Percentiles rank a stretch among this genome's conserved stretches.
Conservation (phyloP, 176 grass and related monocot genomes). For the Avena eriantha region DNA sequence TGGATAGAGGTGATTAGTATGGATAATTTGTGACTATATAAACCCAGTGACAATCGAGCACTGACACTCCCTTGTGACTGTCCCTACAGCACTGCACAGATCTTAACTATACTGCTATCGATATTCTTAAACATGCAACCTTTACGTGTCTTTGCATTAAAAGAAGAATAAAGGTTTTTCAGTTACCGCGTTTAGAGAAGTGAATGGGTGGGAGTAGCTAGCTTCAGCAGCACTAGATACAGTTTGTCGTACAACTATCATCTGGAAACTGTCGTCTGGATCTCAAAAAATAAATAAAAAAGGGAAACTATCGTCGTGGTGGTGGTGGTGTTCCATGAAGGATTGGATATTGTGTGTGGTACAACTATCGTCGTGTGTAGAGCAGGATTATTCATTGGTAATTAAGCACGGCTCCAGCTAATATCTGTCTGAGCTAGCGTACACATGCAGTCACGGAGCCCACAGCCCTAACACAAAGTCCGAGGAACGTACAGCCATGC, state of each 20-base stretch:
- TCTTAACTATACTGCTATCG: background rate
- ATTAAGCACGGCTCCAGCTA: background rate
- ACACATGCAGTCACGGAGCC: background rate
- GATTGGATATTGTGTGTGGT: too few species aligned
- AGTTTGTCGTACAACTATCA: too few species aligned
- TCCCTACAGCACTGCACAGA: background rate
- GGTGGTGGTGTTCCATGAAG: too few species aligned
- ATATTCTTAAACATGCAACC: background rate
- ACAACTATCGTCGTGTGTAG: too few species aligned
- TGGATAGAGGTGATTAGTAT: background rate
- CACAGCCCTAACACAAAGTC: background rate
- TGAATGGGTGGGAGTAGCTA: background rate
- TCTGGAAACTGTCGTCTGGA: too few species aligned
- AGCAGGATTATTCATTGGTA: too few species aligned
- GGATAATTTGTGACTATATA: too few species aligned
- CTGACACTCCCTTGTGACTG: background rate
- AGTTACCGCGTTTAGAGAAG: background rate
- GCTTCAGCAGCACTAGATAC: background rate
- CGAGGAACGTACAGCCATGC: slow-evolving; percentile 2
- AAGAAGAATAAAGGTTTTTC: background rate
- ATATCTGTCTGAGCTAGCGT: background rate
- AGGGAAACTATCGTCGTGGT: too few species aligned
- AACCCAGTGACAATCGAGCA: too few species aligned
- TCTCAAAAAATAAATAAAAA: too few species aligned
- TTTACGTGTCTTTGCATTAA: background rate